Conservation (phyloP, 306 rosid species). For the Vigna trinervia region DNA sequence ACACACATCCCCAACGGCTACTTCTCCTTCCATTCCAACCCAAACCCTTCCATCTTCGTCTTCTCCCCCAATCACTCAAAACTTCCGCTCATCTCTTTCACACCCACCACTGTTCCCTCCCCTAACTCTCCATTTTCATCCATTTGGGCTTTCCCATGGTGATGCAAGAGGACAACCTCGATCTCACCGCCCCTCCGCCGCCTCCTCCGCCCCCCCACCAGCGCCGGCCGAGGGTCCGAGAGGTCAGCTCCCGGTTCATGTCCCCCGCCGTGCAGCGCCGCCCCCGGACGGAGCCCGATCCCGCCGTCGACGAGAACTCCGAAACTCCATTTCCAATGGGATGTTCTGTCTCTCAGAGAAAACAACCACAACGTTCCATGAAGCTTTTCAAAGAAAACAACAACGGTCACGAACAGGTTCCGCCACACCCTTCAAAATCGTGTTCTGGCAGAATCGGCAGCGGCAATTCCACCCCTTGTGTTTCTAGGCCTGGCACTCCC, state of each 20-base stretch:
- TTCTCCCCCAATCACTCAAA: conserved; percentile 14
- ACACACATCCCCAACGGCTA: conserved; percentile 46
- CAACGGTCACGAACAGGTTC: conserved; percentile 46
- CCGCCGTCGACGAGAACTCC: conserved; percentile 49
- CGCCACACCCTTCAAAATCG: conserved; percentile 50
- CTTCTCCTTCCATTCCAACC: conserved; percentile 20
- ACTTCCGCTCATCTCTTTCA: background rate
- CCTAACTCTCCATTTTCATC: conserved; percentile 8
- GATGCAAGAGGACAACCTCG: conserved; percentile 40
- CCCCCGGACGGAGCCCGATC: conserved; percentile 57
- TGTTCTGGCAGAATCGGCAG: conserved; percentile 52
- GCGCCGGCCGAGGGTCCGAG: conserved; percentile 84
- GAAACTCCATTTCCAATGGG: conserved; percentile 57
- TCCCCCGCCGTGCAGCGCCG: conserved; percentile 59
- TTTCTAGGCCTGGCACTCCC: conserved; percentile 73
- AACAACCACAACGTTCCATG: conserved; percentile 36
- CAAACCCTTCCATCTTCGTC: conserved; percentile 7
- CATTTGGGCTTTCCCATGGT: conserved; percentile 37
- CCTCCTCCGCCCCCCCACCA: conserved; percentile 54
- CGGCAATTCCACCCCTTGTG: conserved; percentile 47
- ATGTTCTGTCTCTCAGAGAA: conserved; percentile 48
- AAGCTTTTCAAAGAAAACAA: conserved; percentile 53
- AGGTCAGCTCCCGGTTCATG: conserved; percentile 93
- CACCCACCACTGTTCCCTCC: background rate
- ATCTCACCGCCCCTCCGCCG: conserved; percentile 46